Conservation (phyloP, 257 asterid species). For the Haberlea rhodopensis region DNA sequence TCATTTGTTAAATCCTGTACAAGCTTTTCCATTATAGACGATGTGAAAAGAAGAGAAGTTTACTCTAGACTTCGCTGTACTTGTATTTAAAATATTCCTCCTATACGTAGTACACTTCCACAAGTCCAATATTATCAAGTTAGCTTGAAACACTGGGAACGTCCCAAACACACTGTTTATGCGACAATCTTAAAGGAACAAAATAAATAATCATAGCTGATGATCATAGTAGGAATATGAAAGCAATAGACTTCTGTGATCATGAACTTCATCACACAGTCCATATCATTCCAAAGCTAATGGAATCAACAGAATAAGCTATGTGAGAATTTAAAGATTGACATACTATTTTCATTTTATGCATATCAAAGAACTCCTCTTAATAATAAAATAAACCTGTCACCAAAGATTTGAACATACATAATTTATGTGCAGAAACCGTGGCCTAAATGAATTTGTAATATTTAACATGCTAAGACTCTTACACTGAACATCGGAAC, state of each 20-base stretch:
- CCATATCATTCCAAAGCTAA: neutral
- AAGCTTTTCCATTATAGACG: neutral
- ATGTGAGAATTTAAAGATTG: neutral
- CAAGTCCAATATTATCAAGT: slow-evolving; percentile 89
- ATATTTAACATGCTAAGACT: no score
- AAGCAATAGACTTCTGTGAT: neutral
- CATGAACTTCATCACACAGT: neutral
- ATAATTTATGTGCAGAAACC: no score
- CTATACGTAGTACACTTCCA: slow-evolving; percentile 63
- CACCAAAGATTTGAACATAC: neutral
- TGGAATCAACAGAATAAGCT: neutral
- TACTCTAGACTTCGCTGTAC: slow-evolving; percentile 39
- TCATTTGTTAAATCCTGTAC: slow-evolving; percentile 30
- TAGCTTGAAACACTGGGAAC: slow-evolving; percentile 78
- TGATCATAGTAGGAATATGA: neutral
- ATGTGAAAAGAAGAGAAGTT: slow-evolving; percentile 22
- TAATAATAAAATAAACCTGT: no score
- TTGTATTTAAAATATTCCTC: slow-evolving; percentile 51
- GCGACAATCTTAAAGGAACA: neutral
- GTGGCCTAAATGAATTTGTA: neutral
- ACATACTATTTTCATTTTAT: neutral
- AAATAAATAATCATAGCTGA: neutral
- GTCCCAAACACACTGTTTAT: slow-evolving; percentile 66
- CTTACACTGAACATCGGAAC: neutral
- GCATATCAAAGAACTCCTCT: neutral